phyloP scores from a whole-genome alignment of 805 yeast genomes.

The Lachancea meyersii region DNA sequence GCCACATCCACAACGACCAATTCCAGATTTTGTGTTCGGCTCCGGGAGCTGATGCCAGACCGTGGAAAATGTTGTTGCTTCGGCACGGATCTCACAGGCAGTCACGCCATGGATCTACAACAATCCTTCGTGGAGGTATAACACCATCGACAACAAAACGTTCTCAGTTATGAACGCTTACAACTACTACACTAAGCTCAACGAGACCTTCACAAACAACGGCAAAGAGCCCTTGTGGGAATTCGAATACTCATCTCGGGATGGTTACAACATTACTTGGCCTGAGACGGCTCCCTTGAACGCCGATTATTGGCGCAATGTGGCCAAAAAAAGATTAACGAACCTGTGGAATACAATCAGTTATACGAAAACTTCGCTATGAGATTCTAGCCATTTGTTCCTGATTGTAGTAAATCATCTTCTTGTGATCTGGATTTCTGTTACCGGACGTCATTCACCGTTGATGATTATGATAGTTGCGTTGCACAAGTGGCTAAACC shows the following conservation, averaged over 20 bases:
- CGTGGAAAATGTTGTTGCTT: conserved; percentile 42
- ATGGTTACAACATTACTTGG: conserved; percentile 50
- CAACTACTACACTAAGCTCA: conserved; percentile 54
- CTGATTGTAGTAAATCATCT: conserved; percentile 38
- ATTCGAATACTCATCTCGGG: conserved; percentile 59
- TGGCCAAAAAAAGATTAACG: conserved; percentile 42
- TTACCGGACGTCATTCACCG: conserved; percentile 34
- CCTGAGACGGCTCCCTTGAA: conserved; percentile 53
- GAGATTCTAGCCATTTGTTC: conserved; percentile 51
- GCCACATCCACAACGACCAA: conserved; percentile 67
- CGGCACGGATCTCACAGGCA: conserved; percentile 62
- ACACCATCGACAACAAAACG: conserved; percentile 55
- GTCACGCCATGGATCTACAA: conserved; percentile 54
- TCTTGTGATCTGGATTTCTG: conserved; percentile 39
- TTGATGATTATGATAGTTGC: conserved; percentile 30
- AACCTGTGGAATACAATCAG: conserved; percentile 42
- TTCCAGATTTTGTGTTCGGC: conserved; percentile 51
- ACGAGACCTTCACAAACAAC: conserved; percentile 47
- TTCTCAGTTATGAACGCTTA: conserved; percentile 54
- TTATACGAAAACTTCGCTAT: conserved; percentile 43
- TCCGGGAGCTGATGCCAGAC: conserved; percentile 37
- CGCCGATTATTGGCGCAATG: conserved; percentile 61
- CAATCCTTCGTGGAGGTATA: conserved; percentile 70
- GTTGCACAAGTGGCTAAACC: background rate
- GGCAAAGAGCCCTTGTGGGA: conserved; percentile 57